phyloP scores from a whole-genome alignment of 352 stramenopile genomes.

The Phytophthora megakarya region DNA sequence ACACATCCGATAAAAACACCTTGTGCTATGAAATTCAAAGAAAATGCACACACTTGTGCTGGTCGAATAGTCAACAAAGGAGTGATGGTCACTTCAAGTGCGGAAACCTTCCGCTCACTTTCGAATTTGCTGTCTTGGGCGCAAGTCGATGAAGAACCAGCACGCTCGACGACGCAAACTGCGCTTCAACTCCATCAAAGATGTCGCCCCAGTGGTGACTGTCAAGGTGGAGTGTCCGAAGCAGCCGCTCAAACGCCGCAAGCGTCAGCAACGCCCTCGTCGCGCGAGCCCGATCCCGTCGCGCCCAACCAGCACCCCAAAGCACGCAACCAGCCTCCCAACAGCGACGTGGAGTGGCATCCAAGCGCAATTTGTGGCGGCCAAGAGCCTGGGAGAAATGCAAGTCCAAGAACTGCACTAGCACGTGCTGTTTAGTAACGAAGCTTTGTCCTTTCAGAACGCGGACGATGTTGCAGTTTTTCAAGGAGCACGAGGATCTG shows the following conservation, averaged over 20 bases:
- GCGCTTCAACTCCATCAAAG: conserved; percentile 26
- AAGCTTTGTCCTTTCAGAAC: conserved; percentile 38
- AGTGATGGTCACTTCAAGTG: conserved; percentile 38
- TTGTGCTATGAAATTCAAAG: too few relatives aligned
- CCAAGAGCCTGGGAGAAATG: conserved; percentile 61
- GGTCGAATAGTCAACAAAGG: conserved; percentile 10
- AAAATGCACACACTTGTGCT: not conserved
- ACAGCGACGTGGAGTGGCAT: conserved; percentile 40
- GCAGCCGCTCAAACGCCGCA: conserved; percentile 28
- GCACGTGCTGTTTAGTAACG: not conserved
- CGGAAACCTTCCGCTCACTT: conserved; percentile 24
- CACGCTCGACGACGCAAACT: conserved; percentile 33
- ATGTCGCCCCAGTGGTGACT: conserved; percentile 10
- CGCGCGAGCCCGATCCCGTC: conserved; percentile 12
- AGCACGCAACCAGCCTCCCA: conserved; percentile 17
- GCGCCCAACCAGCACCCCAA: not conserved
- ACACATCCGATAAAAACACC: too few relatives aligned
- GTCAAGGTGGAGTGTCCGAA: conserved; percentile 24
- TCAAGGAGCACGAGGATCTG: conserved; percentile 60
- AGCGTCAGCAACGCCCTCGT: conserved; percentile 21
- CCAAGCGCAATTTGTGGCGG: conserved; percentile 40
- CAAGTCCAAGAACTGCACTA: conserved; percentile 13
- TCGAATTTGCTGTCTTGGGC: conserved; percentile 24
- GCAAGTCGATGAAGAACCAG: conserved; percentile 36
- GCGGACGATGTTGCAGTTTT: conserved; percentile 58